Conservation (phyloP, 192 early-diverging fungal genomes). For the Coemansia sp. region DNA sequence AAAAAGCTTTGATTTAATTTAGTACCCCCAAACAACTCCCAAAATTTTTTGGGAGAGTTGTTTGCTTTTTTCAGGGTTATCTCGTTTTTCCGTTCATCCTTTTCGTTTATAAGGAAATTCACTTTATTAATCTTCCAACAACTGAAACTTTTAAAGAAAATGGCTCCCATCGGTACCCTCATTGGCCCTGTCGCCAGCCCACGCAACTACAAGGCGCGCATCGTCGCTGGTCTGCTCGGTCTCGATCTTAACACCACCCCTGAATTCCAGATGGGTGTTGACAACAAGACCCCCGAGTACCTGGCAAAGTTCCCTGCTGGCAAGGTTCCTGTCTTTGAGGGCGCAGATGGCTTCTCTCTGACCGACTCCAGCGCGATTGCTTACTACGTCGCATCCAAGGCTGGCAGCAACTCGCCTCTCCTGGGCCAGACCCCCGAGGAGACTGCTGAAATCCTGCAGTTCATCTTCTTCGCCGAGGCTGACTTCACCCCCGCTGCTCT, state of each 20-base stretch:
- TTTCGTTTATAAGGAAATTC: not conserved
- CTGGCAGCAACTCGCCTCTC: slow-evolving; percentile 35
- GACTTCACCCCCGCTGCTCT: not conserved
- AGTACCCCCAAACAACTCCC: too few relatives aligned
- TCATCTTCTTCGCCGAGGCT: slow-evolving; percentile 52
- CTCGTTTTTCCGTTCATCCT: not conserved
- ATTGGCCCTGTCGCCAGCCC: slow-evolving; percentile 27
- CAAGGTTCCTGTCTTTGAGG: slow-evolving; percentile 85
- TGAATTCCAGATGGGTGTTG: slow-evolving; percentile 9
- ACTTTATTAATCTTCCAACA: not conserved
- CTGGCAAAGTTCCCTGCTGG: slow-evolving; percentile 80
- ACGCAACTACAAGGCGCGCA: slow-evolving; percentile 63
- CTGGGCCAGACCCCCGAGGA: slow-evolving; percentile 58
- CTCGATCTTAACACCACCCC: slow-evolving; percentile 65
- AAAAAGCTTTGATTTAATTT: not conserved
- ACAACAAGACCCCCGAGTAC: slow-evolving; percentile 67
- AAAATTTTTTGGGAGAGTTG: not conserved
- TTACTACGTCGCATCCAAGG: slow-evolving; percentile 65
- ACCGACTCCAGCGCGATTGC: slow-evolving; percentile 89
- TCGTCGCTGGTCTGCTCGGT: slow-evolving; percentile 79
- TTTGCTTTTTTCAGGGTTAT: not conserved
- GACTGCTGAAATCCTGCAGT: slow-evolving; percentile 65
- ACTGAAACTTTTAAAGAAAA: slow-evolving; percentile 3
- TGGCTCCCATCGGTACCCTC: slow-evolving; percentile 46
- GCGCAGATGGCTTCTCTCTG: slow-evolving; percentile 69